Evolutionary conservation across 148 eudicot genomes (phyloP).

Genomic region (Hydrangea macrophylla): DNA sequence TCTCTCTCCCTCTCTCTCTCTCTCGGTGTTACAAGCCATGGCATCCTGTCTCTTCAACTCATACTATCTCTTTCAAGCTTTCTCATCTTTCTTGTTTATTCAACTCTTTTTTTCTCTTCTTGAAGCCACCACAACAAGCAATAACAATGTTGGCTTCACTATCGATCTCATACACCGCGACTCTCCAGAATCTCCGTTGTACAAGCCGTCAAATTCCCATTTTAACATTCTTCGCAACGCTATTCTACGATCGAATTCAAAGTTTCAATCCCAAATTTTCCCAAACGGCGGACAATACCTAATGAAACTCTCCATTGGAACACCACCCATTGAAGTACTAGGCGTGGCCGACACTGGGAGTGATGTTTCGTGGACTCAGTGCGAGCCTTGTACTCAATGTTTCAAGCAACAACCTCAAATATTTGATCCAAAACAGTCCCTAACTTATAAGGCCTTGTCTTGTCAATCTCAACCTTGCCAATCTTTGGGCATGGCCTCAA

Average conservation of each 20-base stretch:
- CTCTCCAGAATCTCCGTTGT: slow-evolving; percentile 36
- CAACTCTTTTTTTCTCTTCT: not conserved
- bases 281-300: slow-evolving; percentile 19
- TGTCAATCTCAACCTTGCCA: slow-evolving; percentile 4
- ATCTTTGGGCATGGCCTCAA: no score
- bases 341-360: slow-evolving; percentile 35
- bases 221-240: slow-evolving; percentile 26
- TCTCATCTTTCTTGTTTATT: not conserved
- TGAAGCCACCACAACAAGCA: no score
- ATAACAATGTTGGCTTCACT: slow-evolving; percentile 25
- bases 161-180: slow-evolving; percentile 48
- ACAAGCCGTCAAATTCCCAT: slow-evolving; percentile 21
- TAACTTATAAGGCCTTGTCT: slow-evolving; percentile 5
- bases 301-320: slow-evolving; percentile 30
- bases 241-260: slow-evolving; percentile 24
- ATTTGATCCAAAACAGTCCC: slow-evolving; percentile 9
- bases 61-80: not conserved
- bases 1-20: no score
- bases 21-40: no score
- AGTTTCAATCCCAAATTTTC: slow-evolving; percentile 11
- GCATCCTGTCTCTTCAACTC: no score
- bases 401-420: slow-evolving; percentile 11
- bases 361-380: slow-evolving; percentile 26
- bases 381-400: slow-evolving; percentile 23
- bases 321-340: slow-evolving; percentile 17